Evolutionary conservation across 441 rosid species (phyloP).

Genomic region (Populus trichocarpa): DNA sequence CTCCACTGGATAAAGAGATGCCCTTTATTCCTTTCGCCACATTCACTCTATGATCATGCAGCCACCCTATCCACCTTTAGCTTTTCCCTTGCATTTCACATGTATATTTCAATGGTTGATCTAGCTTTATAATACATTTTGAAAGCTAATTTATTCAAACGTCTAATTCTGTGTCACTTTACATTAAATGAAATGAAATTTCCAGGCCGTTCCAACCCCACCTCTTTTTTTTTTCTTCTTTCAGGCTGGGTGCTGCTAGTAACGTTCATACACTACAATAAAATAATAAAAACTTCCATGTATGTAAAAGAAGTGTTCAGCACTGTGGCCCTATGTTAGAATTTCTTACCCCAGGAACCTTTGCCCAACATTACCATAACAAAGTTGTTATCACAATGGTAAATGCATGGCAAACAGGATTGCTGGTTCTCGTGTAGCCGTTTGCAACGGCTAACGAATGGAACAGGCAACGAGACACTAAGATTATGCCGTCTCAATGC

Average conservation of each 20-base stretch:
- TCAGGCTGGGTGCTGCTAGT: too few relatives aligned
- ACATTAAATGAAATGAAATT: not conserved
- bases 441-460: not conserved
- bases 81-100: not conserved
- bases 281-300: constrained; percentile 11
- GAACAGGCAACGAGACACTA: not conserved
- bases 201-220: not conserved
- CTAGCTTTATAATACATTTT: not conserved
- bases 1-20: constrained; percentile 30
- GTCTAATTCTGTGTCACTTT: not conserved
- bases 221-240: not conserved
- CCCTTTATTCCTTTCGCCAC: constrained; percentile 54
- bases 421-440: not conserved
- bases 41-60: constrained; percentile 13
- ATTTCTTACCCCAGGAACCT: too few relatives aligned
- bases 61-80: constrained; percentile 3
- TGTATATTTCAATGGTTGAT: not conserved
- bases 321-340: too few relatives aligned
- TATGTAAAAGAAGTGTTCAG: not conserved
- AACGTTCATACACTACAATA: not conserved
- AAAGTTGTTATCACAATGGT: not conserved
- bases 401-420: not conserved
- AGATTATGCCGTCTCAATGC: not conserved
- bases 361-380: too few relatives aligned
- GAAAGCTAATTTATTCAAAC: not conserved